phyloP scores from a whole-genome alignment of 2,329 filamentous ascomycete genomes.

The Aspergillus sp. region DNA sequence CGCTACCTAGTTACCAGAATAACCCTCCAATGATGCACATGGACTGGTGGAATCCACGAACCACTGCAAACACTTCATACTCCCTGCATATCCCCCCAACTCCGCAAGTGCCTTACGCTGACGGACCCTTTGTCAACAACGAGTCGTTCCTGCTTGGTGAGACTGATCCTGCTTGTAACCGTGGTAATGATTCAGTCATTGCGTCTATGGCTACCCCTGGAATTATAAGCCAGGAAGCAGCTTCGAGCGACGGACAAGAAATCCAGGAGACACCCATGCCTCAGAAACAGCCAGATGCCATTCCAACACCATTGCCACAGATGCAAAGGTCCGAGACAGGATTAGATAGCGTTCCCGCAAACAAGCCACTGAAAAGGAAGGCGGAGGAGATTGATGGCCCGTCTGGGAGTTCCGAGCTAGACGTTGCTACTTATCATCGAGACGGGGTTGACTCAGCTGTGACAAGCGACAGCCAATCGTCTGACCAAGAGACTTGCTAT shows the following conservation, averaged over 20 bases:
- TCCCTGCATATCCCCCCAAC: neutral
- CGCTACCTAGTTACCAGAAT: neutral
- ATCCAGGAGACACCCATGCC: neutral
- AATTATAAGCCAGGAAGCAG: neutral
- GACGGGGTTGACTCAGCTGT: neutral
- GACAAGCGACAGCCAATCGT: slow-evolving; percentile 1
- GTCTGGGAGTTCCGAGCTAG: neutral
- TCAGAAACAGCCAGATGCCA: neutral
- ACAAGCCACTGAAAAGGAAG: slow-evolving; percentile 31
- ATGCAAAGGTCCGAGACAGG: neutral
- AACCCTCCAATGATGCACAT: neutral
- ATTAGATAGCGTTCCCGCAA: neutral
- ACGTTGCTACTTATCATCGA: neutral
- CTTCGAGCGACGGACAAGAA: neutral
- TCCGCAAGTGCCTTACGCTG: slow-evolving; percentile 19
- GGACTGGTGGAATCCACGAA: neutral
- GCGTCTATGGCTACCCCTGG: neutral
- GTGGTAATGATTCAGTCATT: neutral
- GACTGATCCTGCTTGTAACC: neutral
- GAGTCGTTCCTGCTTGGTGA: neutral
- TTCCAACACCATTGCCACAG: neutral
- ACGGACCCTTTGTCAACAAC: slow-evolving; percentile 25
- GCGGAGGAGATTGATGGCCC: slow-evolving; percentile 31
- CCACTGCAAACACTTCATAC: neutral
- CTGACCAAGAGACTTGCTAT: slow-evolving; percentile 13